Evolutionary conservation across 176 grass and related monocot genomes (phyloP).

Genomic region (Eragrostis nindensis): DNA sequence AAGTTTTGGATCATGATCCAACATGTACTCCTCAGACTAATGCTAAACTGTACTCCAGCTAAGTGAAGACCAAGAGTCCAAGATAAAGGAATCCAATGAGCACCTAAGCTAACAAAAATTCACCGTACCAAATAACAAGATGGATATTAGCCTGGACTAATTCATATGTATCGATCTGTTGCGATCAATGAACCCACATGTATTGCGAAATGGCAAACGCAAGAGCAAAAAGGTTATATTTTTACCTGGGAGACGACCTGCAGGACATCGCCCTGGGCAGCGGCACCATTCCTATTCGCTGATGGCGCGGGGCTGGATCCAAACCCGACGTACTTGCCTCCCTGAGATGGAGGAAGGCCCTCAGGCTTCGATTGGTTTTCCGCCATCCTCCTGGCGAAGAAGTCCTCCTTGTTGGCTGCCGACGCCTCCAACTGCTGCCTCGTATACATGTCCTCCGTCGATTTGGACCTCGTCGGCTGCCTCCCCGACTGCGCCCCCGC

Average conservation of each 20-base stretch:
- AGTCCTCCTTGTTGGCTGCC: conserved; percentile 74
- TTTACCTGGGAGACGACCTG: conserved; percentile 93
- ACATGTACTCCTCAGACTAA: not conserved
- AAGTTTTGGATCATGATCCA: not conserved
- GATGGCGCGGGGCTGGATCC: conserved; percentile 75
- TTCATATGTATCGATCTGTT: not conserved
- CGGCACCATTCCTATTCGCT: conserved; percentile 49
- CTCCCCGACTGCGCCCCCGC: conserved; percentile 41
- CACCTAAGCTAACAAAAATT: not conserved
- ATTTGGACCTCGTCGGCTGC: conserved; percentile 82
- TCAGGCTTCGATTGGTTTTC: conserved; percentile 87
- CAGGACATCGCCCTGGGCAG: conserved; percentile 72
- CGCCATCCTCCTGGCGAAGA: conserved; percentile 80
- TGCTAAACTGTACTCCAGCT: conserved; percentile 7
- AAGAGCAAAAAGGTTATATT: not conserved
- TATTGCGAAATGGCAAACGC: not conserved
- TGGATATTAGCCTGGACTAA: too few relatives aligned
- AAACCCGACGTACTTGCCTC: conserved; percentile 92
- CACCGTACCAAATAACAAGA: not conserved
- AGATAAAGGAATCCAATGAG: not conserved
- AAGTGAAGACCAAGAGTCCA: not conserved
- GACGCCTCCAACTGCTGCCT: conserved; percentile 74
- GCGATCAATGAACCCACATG: not conserved
- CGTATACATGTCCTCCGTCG: conserved; percentile 82
- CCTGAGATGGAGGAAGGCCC: conserved; percentile 88